These are phyloP conservation scores for Suillus decipiens DNA, from an alignment of 768 basidiomycete species.

Conservation along the genomic window DNA sequence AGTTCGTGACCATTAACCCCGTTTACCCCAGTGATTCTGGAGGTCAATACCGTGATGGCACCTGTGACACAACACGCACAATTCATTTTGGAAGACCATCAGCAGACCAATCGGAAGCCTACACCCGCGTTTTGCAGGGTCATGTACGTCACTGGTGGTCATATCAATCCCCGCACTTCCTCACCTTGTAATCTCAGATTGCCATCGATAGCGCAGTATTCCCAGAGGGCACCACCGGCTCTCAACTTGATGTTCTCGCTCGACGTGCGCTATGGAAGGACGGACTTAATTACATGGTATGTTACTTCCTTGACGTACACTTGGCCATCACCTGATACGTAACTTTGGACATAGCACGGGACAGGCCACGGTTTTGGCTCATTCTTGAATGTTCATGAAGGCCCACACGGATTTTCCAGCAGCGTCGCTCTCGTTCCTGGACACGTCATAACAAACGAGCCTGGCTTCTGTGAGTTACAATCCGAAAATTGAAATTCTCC, in stretches of 20 bases:
- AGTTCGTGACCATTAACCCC: slow-evolving; percentile 18
- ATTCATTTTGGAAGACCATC: slow-evolving; percentile 87
- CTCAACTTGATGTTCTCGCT: slow-evolving; percentile 86
- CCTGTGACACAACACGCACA: slow-evolving; percentile 82
- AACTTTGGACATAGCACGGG: slow-evolving; percentile 61
- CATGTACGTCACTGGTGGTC: slow-evolving; percentile 63
- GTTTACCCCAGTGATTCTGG: slow-evolving; percentile 76
- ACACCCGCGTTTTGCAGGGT: slow-evolving; percentile 93
- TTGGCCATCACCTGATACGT: slow-evolving; percentile 16
- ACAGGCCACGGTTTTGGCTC: slow-evolving; percentile 91
- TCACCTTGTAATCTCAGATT: slow-evolving; percentile 53
- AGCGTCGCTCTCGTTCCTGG: slow-evolving; percentile 75
- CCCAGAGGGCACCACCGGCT: slow-evolving; percentile 86
- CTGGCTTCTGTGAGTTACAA: slow-evolving; percentile 76
- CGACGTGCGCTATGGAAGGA: slow-evolving; percentile 87
- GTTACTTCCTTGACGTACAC: slow-evolving; percentile 26
- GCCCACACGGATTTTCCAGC: slow-evolving; percentile 76
- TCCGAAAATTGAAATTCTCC: slow-evolving; percentile 11
- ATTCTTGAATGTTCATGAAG: slow-evolving; percentile 85
- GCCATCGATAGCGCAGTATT: slow-evolving; percentile 90
- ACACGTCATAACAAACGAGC: slow-evolving; percentile 92
- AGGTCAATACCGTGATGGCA: slow-evolving; percentile 87
- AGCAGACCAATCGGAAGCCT: slow-evolving; percentile 86
- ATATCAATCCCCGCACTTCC: slow-evolving; percentile 19
- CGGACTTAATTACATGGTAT: slow-evolving; percentile 75